A percentile compares a stretch with the other conserved stretches of the same genome.
phyloP scores from a whole-genome alignment of 192 early-diverging fungal genomes.

The Lunasporangiospora selenospora region DNA sequence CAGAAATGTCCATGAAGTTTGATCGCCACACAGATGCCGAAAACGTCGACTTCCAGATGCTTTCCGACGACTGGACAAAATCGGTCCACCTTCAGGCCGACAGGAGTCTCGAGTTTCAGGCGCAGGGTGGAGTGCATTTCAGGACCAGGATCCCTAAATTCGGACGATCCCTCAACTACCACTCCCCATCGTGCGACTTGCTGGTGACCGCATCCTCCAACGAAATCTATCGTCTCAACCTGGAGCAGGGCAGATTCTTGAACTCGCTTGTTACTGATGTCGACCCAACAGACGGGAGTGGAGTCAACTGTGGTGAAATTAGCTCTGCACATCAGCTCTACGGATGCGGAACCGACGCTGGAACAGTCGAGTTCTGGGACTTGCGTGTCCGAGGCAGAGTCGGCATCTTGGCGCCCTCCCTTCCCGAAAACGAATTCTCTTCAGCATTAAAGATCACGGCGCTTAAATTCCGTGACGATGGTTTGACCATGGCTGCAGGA shows the following conservation, averaged over 20 bases:
- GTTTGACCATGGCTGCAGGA: slow-evolving; percentile 85
- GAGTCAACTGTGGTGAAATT: slow-evolving; percentile 75
- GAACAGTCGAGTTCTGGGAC: slow-evolving; percentile 96
- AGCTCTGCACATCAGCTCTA: slow-evolving; percentile 95
- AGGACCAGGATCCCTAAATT: slow-evolving; percentile 94
- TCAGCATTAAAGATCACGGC: slow-evolving; percentile 58
- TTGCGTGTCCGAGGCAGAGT: slow-evolving; percentile 79
- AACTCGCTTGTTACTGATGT: slow-evolving; percentile 78
- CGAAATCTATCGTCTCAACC: slow-evolving; percentile 91
- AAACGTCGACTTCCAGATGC: slow-evolving; percentile 86
- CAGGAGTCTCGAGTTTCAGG: slow-evolving; percentile 91
- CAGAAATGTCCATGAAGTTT: slow-evolving; percentile 97
- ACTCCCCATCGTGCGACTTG: slow-evolving; percentile 91
- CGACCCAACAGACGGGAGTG: slow-evolving; percentile 59
- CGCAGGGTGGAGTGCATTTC: slow-evolving; percentile 95
- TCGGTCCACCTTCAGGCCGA: slow-evolving; percentile 90
- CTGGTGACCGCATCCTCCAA: slow-evolving; percentile 78
- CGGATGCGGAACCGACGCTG: slow-evolving; percentile 88
- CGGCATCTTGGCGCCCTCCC: slow-evolving; percentile 68
- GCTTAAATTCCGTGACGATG: slow-evolving; percentile 84
- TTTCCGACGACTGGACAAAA: slow-evolving; percentile 99
- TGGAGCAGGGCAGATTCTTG: slow-evolving; percentile 94
- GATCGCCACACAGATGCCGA: slow-evolving; percentile 95
- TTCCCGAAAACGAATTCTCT: slow-evolving; percentile 47
- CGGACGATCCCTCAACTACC: slow-evolving; percentile 91